A percentile compares a stretch with the other conserved stretches of the same genome.
phyloP scores from a whole-genome alignment of 441 rosid species.

The Omphalea diandra region DNA sequence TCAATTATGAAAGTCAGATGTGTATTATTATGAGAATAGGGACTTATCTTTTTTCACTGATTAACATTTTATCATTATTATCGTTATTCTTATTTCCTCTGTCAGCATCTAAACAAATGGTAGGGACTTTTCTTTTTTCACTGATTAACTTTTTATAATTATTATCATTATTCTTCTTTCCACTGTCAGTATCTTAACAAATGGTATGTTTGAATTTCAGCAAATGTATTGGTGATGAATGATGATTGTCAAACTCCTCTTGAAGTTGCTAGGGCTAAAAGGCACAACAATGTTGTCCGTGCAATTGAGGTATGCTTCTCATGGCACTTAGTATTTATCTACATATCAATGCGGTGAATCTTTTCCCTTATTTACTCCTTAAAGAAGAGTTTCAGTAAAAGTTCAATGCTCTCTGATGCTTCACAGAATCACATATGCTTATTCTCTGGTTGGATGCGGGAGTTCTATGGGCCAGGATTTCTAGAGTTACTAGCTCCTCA shows the following conservation, averaged over 20 bases:
- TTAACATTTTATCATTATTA: too few relatives aligned
- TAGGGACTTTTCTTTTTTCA: too few relatives aligned
- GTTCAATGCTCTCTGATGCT: constrained; percentile 14
- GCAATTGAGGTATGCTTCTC: constrained; percentile 66
- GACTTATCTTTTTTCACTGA: neutral
- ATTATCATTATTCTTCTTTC: constrained; percentile 4
- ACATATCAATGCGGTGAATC: neutral
- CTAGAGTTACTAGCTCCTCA: constrained; percentile 81
- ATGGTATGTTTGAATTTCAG: constrained; percentile 41
- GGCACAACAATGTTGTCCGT: constrained; percentile 66
- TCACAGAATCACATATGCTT: constrained; percentile 70
- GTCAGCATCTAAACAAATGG: too few relatives aligned
- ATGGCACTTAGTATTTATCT: neutral
- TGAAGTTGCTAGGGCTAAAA: constrained; percentile 84
- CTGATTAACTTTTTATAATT: too few relatives aligned
- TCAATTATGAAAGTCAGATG: too few relatives aligned
- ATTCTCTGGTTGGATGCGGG: constrained; percentile 95
- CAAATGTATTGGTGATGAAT: constrained; percentile 77
- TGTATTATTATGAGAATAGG: too few relatives aligned
- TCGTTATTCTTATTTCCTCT: too few relatives aligned
- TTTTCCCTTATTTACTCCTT: constrained; percentile 10
- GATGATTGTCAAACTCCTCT: constrained; percentile 92
- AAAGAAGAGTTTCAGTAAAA: neutral
- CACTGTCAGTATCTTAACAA: neutral
- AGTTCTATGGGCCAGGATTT: constrained; percentile 78